A percentile compares a stretch with the other conserved stretches of the same genome.
These are phyloP conservation scores for Globisporangium nodosum DNA, from an alignment of 352 stramenopile genomes.

Conservation along the genomic window DNA sequence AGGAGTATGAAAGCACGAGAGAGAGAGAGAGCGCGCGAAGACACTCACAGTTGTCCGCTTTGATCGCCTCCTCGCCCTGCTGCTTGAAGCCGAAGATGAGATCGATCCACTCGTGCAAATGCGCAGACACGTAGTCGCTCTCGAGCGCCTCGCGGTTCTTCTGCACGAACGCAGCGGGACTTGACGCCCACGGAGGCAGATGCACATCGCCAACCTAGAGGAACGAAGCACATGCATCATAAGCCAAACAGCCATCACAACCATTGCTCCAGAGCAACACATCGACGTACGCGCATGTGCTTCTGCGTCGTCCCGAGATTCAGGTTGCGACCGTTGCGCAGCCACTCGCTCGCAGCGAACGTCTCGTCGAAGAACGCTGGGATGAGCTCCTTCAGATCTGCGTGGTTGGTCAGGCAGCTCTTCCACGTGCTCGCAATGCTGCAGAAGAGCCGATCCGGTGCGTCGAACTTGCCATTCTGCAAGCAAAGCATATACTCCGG, in stretches of 20 bases:
- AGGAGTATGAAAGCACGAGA: background rate
- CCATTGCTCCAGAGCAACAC: conserved; percentile 26
- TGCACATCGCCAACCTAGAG: conserved; percentile 91
- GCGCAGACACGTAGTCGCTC: conserved; percentile 93
- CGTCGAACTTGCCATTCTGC: conserved; percentile 98
- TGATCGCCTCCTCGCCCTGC: conserved; percentile 82
- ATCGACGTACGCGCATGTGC: conserved; percentile 41
- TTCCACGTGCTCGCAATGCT: conserved; percentile 93
- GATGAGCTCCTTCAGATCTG: conserved; percentile 98
- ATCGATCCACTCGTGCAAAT: conserved; percentile 98
- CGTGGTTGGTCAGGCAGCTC: conserved; percentile 72
- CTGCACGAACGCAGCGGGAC: conserved; percentile 77
- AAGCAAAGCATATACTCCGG: conserved; percentile 95
- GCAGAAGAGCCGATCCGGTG: conserved; percentile 96
- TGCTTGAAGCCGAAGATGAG: conserved; percentile 98
- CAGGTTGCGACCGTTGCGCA: conserved; percentile 94
- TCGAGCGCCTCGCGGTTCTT: conserved; percentile 94
- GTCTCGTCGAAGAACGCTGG: conserved; percentile 96
- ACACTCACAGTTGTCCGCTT: conserved; percentile 72
- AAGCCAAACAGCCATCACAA: background rate
- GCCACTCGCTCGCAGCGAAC: conserved; percentile 81
- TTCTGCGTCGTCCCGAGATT: conserved; percentile 91
- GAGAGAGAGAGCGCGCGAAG: background rate
- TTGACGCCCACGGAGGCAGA: conserved; percentile 92
- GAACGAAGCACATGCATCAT: background rate